Percentiles rank a stretch among this genome's conserved stretches.
Evolutionary conservation across 805 yeast genomes (phyloP).

Genomic region (Saturnispora diversa): DNA sequence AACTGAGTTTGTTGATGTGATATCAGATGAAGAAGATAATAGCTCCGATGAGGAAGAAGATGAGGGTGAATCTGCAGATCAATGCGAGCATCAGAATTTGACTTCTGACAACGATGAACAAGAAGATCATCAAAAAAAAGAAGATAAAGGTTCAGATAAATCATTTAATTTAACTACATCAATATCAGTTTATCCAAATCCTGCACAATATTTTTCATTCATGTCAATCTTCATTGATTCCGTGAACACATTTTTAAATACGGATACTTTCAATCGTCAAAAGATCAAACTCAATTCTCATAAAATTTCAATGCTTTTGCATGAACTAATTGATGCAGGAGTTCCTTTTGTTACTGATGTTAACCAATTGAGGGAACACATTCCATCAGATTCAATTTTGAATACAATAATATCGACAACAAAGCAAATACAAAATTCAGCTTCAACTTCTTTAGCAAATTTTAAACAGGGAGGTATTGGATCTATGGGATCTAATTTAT

Average conservation of each 20-base stretch:
- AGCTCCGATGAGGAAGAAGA: conserved; percentile 18
- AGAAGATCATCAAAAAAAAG: neutral
- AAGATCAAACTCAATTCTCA: conserved; percentile 66
- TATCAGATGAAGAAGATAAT: conserved; percentile 29
- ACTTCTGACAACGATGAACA: neutral
- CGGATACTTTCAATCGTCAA: conserved; percentile 41
- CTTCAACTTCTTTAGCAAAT: conserved; percentile 25
- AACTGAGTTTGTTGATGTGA: conserved; percentile 20
- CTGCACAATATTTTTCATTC: conserved; percentile 37
- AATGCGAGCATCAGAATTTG: neutral
- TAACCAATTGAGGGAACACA: conserved; percentile 58
- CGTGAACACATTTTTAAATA: conserved; percentile 36
- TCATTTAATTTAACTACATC: neutral
- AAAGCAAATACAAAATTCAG: conserved; percentile 27
- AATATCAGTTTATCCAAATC: conserved; percentile 29
- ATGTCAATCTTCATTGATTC: conserved; percentile 33
- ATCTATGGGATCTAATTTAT: conserved; percentile 11
- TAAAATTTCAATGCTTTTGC: conserved; percentile 58
- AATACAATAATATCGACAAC: conserved; percentile 41
- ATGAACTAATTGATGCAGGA: conserved; percentile 74
- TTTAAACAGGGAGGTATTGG: conserved; percentile 21
- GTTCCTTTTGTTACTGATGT: conserved; percentile 65
- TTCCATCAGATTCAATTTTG: conserved; percentile 56
- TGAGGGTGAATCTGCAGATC: conserved; percentile 8
- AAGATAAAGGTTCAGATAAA: too few relatives aligned